Percentiles rank a stretch among this genome's conserved stretches.
These are phyloP conservation scores for Boletus austroedulis DNA, from an alignment of 1,284 basidiomycete genomes.

Conservation along the genomic window DNA sequence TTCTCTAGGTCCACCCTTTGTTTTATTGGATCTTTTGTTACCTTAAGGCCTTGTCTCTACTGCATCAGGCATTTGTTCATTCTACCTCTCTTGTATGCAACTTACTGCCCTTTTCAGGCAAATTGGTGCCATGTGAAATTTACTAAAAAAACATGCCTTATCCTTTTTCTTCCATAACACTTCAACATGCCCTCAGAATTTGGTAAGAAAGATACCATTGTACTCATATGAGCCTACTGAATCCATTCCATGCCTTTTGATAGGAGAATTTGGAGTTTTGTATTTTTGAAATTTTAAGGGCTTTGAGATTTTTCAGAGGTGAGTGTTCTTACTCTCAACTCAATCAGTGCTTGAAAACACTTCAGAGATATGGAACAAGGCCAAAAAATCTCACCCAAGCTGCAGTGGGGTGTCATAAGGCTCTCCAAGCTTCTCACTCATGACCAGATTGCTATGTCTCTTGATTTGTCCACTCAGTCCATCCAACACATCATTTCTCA, in stretches of 20 bases:
- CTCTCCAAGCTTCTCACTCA: not conserved
- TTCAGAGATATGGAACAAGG: not conserved
- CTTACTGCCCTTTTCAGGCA: no score
- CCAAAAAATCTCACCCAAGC: not conserved
- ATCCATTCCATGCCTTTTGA: not conserved
- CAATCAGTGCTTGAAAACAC: not conserved
- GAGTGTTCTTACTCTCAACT: not conserved
- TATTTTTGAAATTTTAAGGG: not conserved
- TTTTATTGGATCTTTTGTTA: no score
- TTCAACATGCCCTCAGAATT: no score
- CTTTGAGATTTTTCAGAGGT: not conserved
- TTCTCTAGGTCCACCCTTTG: no score
- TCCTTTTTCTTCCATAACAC: no score
- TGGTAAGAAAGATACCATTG: no score
- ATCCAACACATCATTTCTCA: not conserved
- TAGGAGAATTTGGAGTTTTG: no score
- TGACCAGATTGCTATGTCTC: not conserved
- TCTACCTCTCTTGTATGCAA: no score
- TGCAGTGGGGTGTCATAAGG: not conserved
- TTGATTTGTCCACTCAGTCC: not conserved
- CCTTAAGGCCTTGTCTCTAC: no score
- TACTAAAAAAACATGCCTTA: no score
- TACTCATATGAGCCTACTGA: not conserved
- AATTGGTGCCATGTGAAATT: no score
- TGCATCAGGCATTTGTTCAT: no score